Conservation (phyloP, 1,284 basidiomycete genomes). For the Ganoderma lingzhi region DNA sequence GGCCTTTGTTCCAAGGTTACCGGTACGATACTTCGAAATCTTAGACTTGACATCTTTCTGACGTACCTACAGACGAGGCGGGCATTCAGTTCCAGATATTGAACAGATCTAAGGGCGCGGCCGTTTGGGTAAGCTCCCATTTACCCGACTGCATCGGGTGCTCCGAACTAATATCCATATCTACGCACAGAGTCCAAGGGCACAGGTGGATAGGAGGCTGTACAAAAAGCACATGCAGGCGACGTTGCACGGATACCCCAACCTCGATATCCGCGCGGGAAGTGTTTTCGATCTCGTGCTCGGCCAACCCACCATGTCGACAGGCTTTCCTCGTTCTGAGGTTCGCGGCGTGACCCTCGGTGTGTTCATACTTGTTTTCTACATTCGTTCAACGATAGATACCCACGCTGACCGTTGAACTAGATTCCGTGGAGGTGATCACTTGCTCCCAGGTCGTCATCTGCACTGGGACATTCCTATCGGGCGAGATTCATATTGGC, state of each 20-base stretch:
- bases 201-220: conserved; percentile 86
- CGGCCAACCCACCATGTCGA: conserved; percentile 47
- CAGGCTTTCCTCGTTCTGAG: conserved; percentile 40
- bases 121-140: conserved; percentile 76
- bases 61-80: conserved; percentile 68
- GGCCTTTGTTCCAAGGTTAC: conserved; percentile 81
- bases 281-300: conserved; percentile 86
- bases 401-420: neutral
- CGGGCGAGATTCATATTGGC: conserved; percentile 89
- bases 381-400: neutral
- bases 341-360: conserved; percentile 78
- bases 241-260: conserved; percentile 67
- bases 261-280: conserved; percentile 75
- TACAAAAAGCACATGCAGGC: conserved; percentile 87
- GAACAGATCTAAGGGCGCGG: conserved; percentile 87
- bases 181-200: conserved; percentile 77
- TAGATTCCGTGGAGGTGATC: conserved; percentile 82
- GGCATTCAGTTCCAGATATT: conserved; percentile 90
- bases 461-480: conserved; percentile 91
- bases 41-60: conserved; percentile 7
- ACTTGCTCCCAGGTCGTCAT: conserved; percentile 84
- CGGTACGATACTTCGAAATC: conserved; percentile 51
- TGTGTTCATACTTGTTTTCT: conserved; percentile 40
- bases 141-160: neutral
- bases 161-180: neutral